Evolutionary conservation across 495 filamentous ascomycete genomes (phyloP).

Genomic region (Aspergillus haitiensis): DNA sequence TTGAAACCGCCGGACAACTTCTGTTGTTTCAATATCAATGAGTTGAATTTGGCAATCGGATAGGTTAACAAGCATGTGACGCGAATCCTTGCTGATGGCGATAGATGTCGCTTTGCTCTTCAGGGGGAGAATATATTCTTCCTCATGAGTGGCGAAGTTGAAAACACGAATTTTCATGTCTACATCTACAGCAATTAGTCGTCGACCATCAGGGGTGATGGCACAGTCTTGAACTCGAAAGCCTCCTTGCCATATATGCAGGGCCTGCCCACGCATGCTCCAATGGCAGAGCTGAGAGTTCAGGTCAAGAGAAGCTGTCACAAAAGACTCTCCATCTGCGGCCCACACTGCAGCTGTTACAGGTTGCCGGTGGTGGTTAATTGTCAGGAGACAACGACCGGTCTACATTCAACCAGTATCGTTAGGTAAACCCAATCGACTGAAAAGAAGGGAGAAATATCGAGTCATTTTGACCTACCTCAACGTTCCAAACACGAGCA

Average conservation of each 20-base stretch:
- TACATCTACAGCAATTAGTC: constrained; percentile 74
- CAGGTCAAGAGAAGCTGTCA: constrained; percentile 77
- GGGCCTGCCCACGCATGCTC: constrained; percentile 53
- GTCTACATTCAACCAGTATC: constrained; percentile 52
- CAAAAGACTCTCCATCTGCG: constrained; percentile 71
- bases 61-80: constrained; percentile 79
- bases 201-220: constrained; percentile 74
- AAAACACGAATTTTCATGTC: constrained; percentile 75
- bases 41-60: constrained; percentile 71
- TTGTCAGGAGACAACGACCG: constrained; percentile 60
- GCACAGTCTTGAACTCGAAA: constrained; percentile 83
- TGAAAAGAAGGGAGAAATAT: constrained; percentile 7
- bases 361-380: constrained; percentile 71
- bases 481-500: constrained; percentile 76
- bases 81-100: constrained; percentile 75
- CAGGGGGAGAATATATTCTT: constrained; percentile 70
- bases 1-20: constrained; percentile 67
- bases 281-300: constrained; percentile 66
- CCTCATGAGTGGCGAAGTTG: constrained; percentile 70
- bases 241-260: constrained; percentile 64
- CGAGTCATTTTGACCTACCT: constrained; percentile 51
- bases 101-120: constrained; percentile 71
- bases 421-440: neutral
- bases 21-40: constrained; percentile 71
- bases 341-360: constrained; percentile 88